Evolutionary conservation across 2,329 filamentous ascomycete genomes (phyloP).

Genomic region (Trichoderma koningii): DNA sequence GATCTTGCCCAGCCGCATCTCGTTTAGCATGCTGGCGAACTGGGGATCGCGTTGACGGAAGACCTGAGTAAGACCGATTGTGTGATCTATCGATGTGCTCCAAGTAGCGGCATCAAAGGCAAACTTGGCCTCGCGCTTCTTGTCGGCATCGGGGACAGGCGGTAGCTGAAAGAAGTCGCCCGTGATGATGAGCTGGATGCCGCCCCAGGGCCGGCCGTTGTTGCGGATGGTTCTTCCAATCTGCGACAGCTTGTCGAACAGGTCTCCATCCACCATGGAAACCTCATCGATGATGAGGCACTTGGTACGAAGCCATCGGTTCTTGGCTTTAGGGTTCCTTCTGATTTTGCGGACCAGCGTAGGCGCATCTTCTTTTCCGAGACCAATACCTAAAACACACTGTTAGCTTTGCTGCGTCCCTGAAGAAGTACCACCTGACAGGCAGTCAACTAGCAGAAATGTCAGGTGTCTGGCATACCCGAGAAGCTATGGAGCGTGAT

Average conservation of each 20-base stretch:
- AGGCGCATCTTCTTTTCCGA: conserved; percentile 84
- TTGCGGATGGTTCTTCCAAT: conserved; percentile 85
- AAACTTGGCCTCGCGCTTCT: conserved; percentile 72
- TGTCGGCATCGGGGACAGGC: conserved; percentile 79
- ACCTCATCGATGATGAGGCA: conserved; percentile 91
- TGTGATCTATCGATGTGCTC: conserved; percentile 91
- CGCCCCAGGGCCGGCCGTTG: conserved; percentile 90
- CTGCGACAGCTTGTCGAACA: conserved; percentile 93
- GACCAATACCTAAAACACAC: conserved; percentile 62
- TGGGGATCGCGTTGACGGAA: conserved; percentile 90
- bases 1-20: conserved; percentile 89
- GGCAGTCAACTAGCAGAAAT: not conserved
- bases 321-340: conserved; percentile 82
- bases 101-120: conserved; percentile 91
- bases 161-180: conserved; percentile 98
- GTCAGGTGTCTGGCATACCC: conserved; percentile 48
- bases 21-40: conserved; percentile 94
- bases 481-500: conserved; percentile 95
- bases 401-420: conserved; percentile 1
- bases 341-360: conserved; percentile 88
- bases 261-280: conserved; percentile 96
- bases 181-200: conserved; percentile 92
- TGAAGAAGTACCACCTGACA: not conserved
- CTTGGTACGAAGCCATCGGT: conserved; percentile 85
- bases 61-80: conserved; percentile 90